phyloP scores from a whole-genome alignment of 805 yeast genomes.

The Yamadazyma akitaensis region DNA sequence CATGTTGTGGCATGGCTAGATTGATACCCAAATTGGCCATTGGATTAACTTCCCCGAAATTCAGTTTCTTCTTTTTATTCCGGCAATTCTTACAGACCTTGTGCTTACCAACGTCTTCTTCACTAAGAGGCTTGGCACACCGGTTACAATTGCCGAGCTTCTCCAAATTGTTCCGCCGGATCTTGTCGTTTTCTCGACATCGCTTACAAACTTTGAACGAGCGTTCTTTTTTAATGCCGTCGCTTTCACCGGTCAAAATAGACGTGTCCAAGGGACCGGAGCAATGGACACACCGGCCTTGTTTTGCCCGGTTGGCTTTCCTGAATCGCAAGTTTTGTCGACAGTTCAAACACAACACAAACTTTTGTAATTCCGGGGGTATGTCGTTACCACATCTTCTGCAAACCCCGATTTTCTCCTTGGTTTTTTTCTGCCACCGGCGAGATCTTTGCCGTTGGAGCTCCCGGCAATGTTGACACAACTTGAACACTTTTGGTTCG shows the following conservation, averaged over 20 bases:
- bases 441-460: slow-evolving; percentile 60
- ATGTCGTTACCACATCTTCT: slow-evolving; percentile 59
- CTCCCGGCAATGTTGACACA: slow-evolving; percentile 64
- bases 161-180: slow-evolving; percentile 54
- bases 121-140: slow-evolving; percentile 50
- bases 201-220: slow-evolving; percentile 62
- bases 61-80: slow-evolving; percentile 44
- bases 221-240: slow-evolving; percentile 17
- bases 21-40: slow-evolving; percentile 2
- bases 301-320: slow-evolving; percentile 57
- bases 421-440: slow-evolving; percentile 63
- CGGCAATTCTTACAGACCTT: slow-evolving; percentile 59
- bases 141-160: slow-evolving; percentile 59
- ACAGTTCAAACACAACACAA: slow-evolving; percentile 60
- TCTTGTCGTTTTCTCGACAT: slow-evolving; percentile 60
- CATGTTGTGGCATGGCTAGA: slow-evolving; percentile 5
- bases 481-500: slow-evolving; percentile 45
- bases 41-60: slow-evolving; percentile 1
- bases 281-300: slow-evolving; percentile 68
- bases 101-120: slow-evolving; percentile 46
- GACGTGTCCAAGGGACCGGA: slow-evolving; percentile 51
- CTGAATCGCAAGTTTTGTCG: slow-evolving; percentile 51
- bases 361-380: slow-evolving; percentile 48
- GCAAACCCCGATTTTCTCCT: slow-evolving; percentile 59
- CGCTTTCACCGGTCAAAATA: slow-evolving; percentile 24